Conservation (phyloP, 1,284 basidiomycete species). For the Rhizopogon hawkerae region DNA sequence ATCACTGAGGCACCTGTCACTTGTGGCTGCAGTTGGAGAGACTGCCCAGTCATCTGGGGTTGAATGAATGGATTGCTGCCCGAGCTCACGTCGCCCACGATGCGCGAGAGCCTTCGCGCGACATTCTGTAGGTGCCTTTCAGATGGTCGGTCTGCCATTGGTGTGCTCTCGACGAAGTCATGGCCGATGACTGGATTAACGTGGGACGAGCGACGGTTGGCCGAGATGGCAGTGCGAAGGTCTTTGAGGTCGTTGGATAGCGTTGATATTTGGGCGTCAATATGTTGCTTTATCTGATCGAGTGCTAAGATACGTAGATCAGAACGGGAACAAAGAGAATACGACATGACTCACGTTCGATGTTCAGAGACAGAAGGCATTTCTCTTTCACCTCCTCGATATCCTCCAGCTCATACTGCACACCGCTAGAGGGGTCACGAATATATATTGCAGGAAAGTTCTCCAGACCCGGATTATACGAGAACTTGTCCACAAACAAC, state of each 20-base stretch:
- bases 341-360: conserved; percentile 72
- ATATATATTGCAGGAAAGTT: conserved; percentile 97
- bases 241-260: conserved; percentile 93
- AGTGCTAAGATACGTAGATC: conserved; percentile 52
- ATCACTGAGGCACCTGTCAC: conserved; percentile 63
- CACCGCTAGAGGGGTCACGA: conserved; percentile 82
- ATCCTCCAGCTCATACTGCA: conserved; percentile 95
- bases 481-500: conserved; percentile 92
- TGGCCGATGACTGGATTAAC: conserved; percentile 40
- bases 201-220: conserved; percentile 37
- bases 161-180: conserved; percentile 52
- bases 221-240: conserved; percentile 60
- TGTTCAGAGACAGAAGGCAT: conserved; percentile 84
- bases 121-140: conserved; percentile 65
- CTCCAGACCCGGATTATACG: conserved; percentile 87
- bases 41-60: conserved; percentile 58
- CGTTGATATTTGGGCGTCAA: conserved; percentile 80
- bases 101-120: conserved; percentile 61
- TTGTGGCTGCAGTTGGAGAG: conserved; percentile 62
- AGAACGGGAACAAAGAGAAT: background rate
- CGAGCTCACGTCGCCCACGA: conserved; percentile 37
- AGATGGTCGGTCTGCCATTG: conserved; percentile 53
- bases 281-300: conserved; percentile 98
- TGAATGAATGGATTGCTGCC: conserved; percentile 32
- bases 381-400: conserved; percentile 88